Percentiles rank a stretch among this genome's conserved stretches.
These are phyloP conservation scores for Leishmania lainsoni DNA, from an alignment of 208 protist species.

Conservation along the genomic window DNA sequence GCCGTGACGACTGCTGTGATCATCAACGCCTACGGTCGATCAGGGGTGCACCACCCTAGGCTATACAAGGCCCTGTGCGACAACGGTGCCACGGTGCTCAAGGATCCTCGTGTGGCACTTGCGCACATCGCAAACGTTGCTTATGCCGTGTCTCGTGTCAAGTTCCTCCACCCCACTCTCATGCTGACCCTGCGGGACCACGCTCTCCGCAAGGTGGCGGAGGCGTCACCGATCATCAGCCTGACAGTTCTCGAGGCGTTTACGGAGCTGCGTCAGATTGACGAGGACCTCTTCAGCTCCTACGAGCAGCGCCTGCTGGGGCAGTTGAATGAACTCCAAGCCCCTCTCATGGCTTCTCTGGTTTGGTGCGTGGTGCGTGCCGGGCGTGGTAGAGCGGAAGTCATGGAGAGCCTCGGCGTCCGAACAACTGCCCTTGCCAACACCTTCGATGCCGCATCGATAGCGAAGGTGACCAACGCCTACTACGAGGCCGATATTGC, in stretches of 20 bases:
- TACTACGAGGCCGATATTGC: conserved; percentile 70
- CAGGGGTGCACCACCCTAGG: conserved; percentile 71
- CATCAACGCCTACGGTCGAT: conserved; percentile 89
- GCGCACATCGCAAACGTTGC: conserved; percentile 88
- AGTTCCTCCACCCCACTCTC: conserved; percentile 65
- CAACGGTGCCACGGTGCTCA: conserved; percentile 50
- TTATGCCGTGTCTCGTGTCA: conserved; percentile 80
- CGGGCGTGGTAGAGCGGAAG: conserved; percentile 37
- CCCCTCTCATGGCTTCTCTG: conserved; percentile 76
- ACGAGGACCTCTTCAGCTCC: conserved; percentile 70
- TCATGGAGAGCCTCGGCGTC: conserved; percentile 66
- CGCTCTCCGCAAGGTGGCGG: conserved; percentile 48
- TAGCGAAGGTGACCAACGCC: conserved; percentile 74
- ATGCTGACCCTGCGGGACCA: conserved; percentile 79
- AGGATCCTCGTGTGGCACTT: conserved; percentile 67
- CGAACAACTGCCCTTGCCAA: conserved; percentile 55
- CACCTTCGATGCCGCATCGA: conserved; percentile 78
- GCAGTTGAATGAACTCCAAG: conserved; percentile 50
- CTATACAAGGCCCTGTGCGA: conserved; percentile 81
- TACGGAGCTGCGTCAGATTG: conserved; percentile 70
- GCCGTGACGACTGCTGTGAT: conserved; percentile 80
- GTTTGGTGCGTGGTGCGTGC: conserved; percentile 63
- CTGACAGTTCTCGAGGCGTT: conserved; percentile 87
- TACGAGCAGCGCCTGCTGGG: conserved; percentile 75
- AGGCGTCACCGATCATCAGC: conserved; percentile 61